phyloP scores from a whole-genome alignment of 106 monocot genomes.

The Apostasia shenzhenica region DNA sequence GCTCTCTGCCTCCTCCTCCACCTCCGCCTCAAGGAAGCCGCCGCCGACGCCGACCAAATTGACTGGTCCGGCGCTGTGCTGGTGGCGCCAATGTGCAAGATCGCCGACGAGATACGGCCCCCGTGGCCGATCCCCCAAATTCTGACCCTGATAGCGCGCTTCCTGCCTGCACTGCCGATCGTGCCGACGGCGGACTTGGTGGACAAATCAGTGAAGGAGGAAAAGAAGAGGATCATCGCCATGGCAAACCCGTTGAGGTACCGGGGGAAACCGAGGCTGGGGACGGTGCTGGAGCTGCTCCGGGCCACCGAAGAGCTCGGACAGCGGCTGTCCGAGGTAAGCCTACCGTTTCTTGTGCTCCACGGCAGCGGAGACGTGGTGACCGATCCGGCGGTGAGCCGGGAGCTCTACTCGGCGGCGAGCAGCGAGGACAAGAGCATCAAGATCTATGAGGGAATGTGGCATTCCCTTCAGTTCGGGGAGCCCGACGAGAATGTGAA shows the following conservation, averaged over 20 bases:
- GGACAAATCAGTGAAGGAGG: conserved; percentile 68
- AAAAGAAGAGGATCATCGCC: conserved; percentile 55
- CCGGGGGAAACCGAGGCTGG: conserved; percentile 66
- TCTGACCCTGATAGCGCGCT: conserved; percentile 37
- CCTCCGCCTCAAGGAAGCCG: conserved; percentile 16
- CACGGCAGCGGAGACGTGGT: conserved; percentile 86
- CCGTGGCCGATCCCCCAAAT: conserved; percentile 63
- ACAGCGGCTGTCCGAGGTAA: conserved; percentile 41
- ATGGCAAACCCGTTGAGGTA: conserved; percentile 68
- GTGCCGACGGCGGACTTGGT: conserved; percentile 72
- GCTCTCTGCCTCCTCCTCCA: conserved; percentile 73
- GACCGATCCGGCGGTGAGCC: conserved; percentile 76
- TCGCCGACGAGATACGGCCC: conserved; percentile 62
- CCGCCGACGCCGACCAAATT: not conserved
- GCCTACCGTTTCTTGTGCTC: conserved; percentile 64
- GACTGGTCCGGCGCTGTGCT: conserved; percentile 69
- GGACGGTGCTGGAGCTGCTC: conserved; percentile 77
- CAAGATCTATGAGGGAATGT: conserved; percentile 78
- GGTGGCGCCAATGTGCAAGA: conserved; percentile 82
- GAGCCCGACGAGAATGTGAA: conserved; percentile 69
- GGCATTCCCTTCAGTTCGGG: conserved; percentile 85
- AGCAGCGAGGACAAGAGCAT: conserved; percentile 72
- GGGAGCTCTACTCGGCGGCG: conserved; percentile 48
- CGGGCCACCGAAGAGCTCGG: conserved; percentile 54
- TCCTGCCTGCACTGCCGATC: conserved; percentile 52